Conservation (phyloP, 768 basidiomycete genomes). For the Podaxis sp. region DNA sequence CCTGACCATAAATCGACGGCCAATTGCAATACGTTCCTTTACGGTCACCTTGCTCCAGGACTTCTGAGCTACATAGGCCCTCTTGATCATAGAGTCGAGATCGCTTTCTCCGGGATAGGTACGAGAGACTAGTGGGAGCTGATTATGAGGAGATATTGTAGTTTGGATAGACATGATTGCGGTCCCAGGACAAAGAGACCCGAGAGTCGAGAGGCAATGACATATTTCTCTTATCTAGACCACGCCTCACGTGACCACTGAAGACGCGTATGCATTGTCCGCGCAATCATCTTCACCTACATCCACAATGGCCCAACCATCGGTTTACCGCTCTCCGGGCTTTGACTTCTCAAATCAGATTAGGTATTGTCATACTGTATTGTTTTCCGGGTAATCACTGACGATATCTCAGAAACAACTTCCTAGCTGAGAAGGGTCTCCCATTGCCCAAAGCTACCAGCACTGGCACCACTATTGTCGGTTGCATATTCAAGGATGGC, state of each 20-base stretch:
- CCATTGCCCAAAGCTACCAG: constrained; percentile 83
- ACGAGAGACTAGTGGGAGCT: constrained; percentile 65
- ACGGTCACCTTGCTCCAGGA: constrained; percentile 74
- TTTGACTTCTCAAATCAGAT: constrained; percentile 80
- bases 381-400: neutral
- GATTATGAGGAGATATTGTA: constrained; percentile 82
- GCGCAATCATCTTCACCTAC: constrained; percentile 7
- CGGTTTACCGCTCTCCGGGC: constrained; percentile 52
- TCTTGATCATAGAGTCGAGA: constrained; percentile 58
- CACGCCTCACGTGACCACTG: neutral
- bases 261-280: constrained; percentile 13
- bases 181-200: neutral
- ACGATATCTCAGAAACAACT: constrained; percentile 59
- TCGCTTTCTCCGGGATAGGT: constrained; percentile 60
- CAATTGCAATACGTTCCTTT: constrained; percentile 68
- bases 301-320: constrained; percentile 43
- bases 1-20: constrained; percentile 39
- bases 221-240: constrained; percentile 6
- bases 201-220: neutral
- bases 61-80: constrained; percentile 68
- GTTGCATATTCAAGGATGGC: constrained; percentile 89
- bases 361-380: constrained; percentile 40
- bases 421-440: constrained; percentile 67
- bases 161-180: constrained; percentile 56
- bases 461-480: constrained; percentile 98